A percentile compares a stretch with the other conserved stretches of the same genome.
Conservation (phyloP, 164 flowering plant genomes). For the Piper betle region DNA sequence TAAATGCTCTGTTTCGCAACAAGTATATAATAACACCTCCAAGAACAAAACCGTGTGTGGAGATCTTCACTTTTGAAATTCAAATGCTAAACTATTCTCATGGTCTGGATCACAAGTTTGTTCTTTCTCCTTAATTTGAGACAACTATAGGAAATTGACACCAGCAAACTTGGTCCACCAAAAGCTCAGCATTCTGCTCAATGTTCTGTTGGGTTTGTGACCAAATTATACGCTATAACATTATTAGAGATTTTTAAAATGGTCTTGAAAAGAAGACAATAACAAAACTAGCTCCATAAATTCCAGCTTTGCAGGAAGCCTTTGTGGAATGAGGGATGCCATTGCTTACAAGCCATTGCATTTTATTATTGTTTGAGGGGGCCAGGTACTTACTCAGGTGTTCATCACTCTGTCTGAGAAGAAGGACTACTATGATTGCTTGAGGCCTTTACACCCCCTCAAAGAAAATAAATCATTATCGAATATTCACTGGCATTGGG, state of each 20-base stretch:
- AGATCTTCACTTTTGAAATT: neutral
- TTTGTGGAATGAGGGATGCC: neutral
- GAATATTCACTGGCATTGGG: constrained; percentile 43
- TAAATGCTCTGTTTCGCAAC: neutral
- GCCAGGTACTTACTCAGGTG: neutral
- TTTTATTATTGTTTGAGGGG: neutral
- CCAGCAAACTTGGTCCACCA: neutral
- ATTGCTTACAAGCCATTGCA: neutral
- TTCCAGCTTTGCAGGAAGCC: neutral
- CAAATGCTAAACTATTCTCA: neutral
- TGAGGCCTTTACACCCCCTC: constrained; percentile 1
- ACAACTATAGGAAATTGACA: neutral
- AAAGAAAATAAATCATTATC: constrained; percentile 31
- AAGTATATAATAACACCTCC: neutral
- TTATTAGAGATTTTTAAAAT: too few relatives aligned
- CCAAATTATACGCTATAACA: neutral
- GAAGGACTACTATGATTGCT: constrained; percentile 11
- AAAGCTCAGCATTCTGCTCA: neutral
- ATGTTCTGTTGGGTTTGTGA: neutral
- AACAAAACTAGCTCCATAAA: neutral
- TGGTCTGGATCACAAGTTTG: neutral
- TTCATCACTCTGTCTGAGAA: constrained; percentile 1
- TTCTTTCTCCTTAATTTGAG: neutral
- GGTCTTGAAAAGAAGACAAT: neutral
- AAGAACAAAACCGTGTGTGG: neutral